phyloP scores from a whole-genome alignment of 345 rosid genomes.

The Cardamine resedifolia region DNA sequence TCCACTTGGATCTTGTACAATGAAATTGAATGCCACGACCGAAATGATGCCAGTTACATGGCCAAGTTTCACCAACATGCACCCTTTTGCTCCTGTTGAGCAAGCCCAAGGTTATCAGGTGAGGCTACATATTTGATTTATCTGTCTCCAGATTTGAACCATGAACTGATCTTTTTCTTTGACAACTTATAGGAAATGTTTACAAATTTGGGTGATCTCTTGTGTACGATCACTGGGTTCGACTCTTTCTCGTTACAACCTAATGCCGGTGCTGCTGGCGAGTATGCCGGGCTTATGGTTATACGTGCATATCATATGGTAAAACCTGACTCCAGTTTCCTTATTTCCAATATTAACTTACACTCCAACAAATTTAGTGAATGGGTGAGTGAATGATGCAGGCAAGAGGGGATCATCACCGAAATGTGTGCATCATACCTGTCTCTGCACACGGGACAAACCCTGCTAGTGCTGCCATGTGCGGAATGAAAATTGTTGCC shows the following conservation, averaged over 20 bases:
- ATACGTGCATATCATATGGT: conserved; percentile 96
- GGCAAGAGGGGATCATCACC: conserved; percentile 95
- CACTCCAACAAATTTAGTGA: neutral
- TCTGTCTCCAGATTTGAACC: neutral
- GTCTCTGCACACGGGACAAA: conserved; percentile 99
- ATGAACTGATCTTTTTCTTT: conserved; percentile 27
- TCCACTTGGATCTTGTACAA: conserved; percentile 96
- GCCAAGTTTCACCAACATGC: conserved; percentile 83
- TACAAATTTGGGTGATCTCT: conserved; percentile 66
- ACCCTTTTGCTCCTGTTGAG: conserved; percentile 84
- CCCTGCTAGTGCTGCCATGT: conserved; percentile 99
- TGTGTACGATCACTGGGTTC: conserved; percentile 90
- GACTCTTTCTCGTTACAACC: conserved; percentile 99
- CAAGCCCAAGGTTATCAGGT: conserved; percentile 95
- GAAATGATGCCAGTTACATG: conserved; percentile 99
- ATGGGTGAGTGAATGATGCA: conserved; percentile 36
- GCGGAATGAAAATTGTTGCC: conserved; percentile 93
- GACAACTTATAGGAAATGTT: conserved; percentile 79
- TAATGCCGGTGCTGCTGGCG: conserved; percentile 98
- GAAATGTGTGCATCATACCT: conserved; percentile 95
- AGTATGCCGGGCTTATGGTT: conserved; percentile 98
- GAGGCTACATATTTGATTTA: conserved; percentile 5
- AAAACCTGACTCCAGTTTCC: conserved; percentile 8
- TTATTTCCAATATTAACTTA: neutral
- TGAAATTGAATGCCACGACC: conserved; percentile 94